A percentile compares a stretch with the other conserved stretches of the same genome.
Evolutionary conservation across 2,329 filamentous ascomycete species (phyloP).

Genomic region (Xylariaceae sp.): DNA sequence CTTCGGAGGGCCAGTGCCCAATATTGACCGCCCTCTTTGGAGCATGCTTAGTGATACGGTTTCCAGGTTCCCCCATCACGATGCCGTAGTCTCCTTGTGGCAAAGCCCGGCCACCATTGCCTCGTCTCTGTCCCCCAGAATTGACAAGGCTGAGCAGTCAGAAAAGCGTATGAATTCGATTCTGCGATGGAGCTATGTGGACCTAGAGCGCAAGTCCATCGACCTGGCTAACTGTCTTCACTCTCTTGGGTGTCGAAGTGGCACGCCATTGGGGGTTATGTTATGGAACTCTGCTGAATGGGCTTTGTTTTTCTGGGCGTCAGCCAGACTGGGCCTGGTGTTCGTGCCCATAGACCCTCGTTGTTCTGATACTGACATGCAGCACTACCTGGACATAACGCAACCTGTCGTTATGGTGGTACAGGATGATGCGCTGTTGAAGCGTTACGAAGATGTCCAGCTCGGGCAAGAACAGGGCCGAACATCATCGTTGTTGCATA

Average conservation of each 20-base stretch:
- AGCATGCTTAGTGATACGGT: neutral
- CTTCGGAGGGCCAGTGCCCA: neutral
- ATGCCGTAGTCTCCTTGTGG: conserved; percentile 1
- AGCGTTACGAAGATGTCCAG: neutral
- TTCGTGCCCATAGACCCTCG: conserved; percentile 1
- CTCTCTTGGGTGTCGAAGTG: neutral
- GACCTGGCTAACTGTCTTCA: neutral
- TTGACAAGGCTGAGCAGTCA: neutral
- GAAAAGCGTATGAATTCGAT: neutral
- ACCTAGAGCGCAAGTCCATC: neutral
- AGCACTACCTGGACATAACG: neutral
- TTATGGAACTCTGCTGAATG: conserved; percentile 1
- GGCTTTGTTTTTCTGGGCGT: conserved; percentile 1
- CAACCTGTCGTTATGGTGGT: neutral
- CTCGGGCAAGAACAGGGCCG: neutral
- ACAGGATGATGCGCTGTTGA: neutral
- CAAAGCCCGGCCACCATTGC: neutral
- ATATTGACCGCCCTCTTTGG: conserved; percentile 1
- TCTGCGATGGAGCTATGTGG: neutral
- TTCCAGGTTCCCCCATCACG: neutral
- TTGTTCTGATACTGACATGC: neutral
- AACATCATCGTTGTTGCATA: neutral
- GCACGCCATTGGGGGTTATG: neutral
- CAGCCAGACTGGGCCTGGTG: neutral
- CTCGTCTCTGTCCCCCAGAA: neutral